Percentiles rank a stretch among this genome's conserved stretches.
These are phyloP conservation scores for Phytophthora hibernalis DNA, from an alignment of 352 stramenopile genomes.

Conservation along the genomic window DNA sequence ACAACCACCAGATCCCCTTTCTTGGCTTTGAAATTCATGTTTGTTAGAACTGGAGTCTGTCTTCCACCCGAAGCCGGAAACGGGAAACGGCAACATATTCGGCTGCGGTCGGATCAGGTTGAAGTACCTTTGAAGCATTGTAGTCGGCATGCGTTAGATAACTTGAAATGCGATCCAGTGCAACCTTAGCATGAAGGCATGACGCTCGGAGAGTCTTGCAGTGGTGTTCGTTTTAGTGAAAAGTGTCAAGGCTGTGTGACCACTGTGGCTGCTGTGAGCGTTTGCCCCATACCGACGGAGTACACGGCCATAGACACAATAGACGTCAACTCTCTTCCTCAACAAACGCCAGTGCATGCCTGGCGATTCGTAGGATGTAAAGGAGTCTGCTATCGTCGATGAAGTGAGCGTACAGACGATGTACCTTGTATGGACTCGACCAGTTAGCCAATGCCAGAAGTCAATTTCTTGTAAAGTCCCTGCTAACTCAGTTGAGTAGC, in stretches of 20 bases:
- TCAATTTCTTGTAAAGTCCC: too few relatives aligned
- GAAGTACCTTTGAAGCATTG: constrained; percentile 8
- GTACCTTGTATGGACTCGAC: too few relatives aligned
- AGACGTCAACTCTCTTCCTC: too few relatives aligned
- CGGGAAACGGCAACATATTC: constrained; percentile 28
- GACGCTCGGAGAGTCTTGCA: constrained; percentile 31
- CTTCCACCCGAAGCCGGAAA: constrained; percentile 38
- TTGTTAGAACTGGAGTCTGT: constrained; percentile 18
- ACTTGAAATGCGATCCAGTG: constrained; percentile 34
- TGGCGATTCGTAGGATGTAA: too few relatives aligned
- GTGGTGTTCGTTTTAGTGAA: constrained; percentile 50
- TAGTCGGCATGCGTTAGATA: constrained; percentile 34
- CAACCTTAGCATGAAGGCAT: constrained; percentile 24
- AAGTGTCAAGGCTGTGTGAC: constrained; percentile 53
- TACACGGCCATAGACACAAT: constrained; percentile 56
- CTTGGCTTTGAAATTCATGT: constrained; percentile 34
- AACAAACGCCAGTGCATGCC: too few relatives aligned
- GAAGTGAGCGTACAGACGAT: too few relatives aligned
- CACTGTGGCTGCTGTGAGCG: constrained; percentile 47
- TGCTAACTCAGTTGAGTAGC: too few relatives aligned
- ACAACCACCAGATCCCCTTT: constrained; percentile 47
- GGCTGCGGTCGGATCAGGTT: background rate
- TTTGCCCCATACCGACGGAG: constrained; percentile 33
- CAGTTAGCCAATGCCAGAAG: too few relatives aligned
- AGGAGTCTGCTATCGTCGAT: too few relatives aligned